Base-by-base conservation (phyloP, 495 filamentous ascomycete genomes). In the Saxophila tyrrhenica region DNA sequence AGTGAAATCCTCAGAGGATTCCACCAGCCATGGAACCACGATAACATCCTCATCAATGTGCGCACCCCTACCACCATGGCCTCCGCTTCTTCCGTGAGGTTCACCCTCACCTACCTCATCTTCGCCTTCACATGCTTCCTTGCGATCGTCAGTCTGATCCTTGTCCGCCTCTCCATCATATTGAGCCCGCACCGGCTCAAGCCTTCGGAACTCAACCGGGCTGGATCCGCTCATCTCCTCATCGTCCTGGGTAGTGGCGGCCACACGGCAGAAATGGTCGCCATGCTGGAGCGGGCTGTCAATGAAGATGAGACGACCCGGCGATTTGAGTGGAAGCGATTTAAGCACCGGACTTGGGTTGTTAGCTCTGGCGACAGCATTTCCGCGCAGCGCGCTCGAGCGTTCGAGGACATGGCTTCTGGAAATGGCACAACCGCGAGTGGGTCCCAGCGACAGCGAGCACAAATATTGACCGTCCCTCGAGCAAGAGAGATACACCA, bases 191-290 rank as follows among this genome's bases (percentile, higher is more conserved):
- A 46, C 15, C 32, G 51, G 32, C 50, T 23, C 39, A 63, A 66
- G 51, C 59, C 57, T 19, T 52, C 58, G 17, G 61, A 62, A 23
- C 67, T 61, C 57, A 51, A 52, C 16, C 62, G 52, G 51, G 51
- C 54, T 23, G 35, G 54, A 15, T 62, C 77, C 21, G 76, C 79
- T 29, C 89, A 89, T 67, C 72, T 92, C 46, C 72, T 95, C 22
- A 75, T 94, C 53, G 79, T 96, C 49, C 83, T 96, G 50, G 92
- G 92, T 39, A 91, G 85, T 24, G 92, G 92, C 53, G 92, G 92
- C 3, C 92, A 98, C 72, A 95, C 91, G 0, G 79, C 87, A 13
- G 92, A 98, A 72, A 94, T 97, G 86, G 72, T 95, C 43, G 79
- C 82, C 55, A 82, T 94, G 69, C 74, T 97, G 22, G 66, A 75